A percentile compares a stretch with the other conserved stretches of the same genome.
These are phyloP conservation scores for Nissolia schottii DNA, from an alignment of 306 rosid genomes.

Conservation along the genomic window DNA sequence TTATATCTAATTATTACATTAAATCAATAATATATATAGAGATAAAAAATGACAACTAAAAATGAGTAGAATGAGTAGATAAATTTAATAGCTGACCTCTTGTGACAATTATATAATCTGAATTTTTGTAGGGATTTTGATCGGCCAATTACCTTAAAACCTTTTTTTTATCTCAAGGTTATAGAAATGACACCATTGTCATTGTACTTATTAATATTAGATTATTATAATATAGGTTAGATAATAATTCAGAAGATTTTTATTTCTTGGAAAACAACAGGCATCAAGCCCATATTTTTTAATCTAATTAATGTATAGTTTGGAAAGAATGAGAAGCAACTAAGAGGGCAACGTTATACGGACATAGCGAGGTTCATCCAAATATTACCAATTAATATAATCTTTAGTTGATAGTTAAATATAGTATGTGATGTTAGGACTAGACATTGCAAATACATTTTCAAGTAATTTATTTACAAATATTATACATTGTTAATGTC, in stretches of 20 bases:
- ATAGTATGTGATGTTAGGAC: constrained; percentile 11
- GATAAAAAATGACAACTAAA: too few relatives aligned
- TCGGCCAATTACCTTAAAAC: too few relatives aligned
- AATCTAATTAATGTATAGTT: neutral
- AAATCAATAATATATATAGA: too few relatives aligned
- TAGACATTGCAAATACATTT: constrained; percentile 2
- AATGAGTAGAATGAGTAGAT: too few relatives aligned
- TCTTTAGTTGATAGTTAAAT: neutral
- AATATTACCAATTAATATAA: neutral
- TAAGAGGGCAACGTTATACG: neutral
- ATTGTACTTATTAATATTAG: too few relatives aligned
- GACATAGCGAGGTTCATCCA: neutral
- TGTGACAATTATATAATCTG: too few relatives aligned
- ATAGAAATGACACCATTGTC: too few relatives aligned
- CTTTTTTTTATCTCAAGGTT: neutral
- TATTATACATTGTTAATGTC: neutral
- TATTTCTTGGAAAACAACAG: neutral
- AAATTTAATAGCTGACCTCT: too few relatives aligned
- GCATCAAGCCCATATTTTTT: neutral
- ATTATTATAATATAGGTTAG: neutral
- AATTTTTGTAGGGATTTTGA: too few relatives aligned
- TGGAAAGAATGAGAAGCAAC: neutral
- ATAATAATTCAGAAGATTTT: neutral
- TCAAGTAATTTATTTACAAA: neutral
- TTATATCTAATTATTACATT: too few relatives aligned